These are phyloP conservation scores for Tinospora cordifolia DNA, from an alignment of 164 flowering plant species.

Conservation along the genomic window DNA sequence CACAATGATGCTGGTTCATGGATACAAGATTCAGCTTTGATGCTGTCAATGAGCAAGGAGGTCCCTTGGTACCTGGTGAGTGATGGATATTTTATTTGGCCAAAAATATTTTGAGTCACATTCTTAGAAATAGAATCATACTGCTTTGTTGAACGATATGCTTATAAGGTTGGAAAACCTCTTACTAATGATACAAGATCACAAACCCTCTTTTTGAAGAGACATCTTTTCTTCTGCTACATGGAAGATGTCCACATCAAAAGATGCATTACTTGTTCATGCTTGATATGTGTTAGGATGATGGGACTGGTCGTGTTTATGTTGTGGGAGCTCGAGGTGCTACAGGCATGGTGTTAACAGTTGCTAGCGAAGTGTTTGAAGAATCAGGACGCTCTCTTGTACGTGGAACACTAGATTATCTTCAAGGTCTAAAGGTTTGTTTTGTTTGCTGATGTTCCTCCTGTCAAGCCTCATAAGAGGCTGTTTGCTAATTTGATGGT, in stretches of 20 bases:
- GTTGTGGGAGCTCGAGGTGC: constrained; percentile 95
- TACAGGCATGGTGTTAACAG: constrained; percentile 64
- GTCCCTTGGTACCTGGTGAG: constrained; percentile 97
- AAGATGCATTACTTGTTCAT: not conserved
- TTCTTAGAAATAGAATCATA: not conserved
- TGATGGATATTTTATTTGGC: not conserved
- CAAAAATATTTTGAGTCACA: not conserved
- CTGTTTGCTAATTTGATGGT: constrained; percentile 8
- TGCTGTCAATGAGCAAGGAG: constrained; percentile 87
- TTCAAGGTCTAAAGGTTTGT: constrained; percentile 93
- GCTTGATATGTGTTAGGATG: constrained; percentile 52
- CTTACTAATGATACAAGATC: not conserved
- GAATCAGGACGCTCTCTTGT: constrained; percentile 91
- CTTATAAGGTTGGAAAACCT: not conserved
- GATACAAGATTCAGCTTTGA: constrained; percentile 96
- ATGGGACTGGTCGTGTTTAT: constrained; percentile 76
- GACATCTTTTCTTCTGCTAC: not conserved
- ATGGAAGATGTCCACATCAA: not conserved
- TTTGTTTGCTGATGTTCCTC: constrained; percentile 5
- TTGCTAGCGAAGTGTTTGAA: constrained; percentile 92
- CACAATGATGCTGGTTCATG: constrained; percentile 98
- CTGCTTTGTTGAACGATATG: not conserved
- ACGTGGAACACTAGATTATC: constrained; percentile 87
- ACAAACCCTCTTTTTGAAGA: not conserved
- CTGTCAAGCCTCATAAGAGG: not conserved